Evolutionary conservation across 306 rosid species (phyloP).

Genomic region (Lotus japonicus): DNA sequence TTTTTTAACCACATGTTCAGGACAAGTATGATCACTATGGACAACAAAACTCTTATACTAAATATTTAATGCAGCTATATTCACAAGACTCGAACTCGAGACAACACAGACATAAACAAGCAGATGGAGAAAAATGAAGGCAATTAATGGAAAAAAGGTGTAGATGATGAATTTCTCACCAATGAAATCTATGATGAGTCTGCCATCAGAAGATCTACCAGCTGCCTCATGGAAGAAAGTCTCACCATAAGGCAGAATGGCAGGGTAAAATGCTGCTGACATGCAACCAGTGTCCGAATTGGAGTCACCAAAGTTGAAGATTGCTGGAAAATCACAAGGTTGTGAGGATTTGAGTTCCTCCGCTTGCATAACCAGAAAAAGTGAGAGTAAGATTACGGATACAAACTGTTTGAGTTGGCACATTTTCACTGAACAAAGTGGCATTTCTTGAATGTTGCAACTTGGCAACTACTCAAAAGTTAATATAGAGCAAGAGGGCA

Average conservation of each 20-base stretch:
- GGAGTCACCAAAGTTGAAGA: conserved; percentile 63
- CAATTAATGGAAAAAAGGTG: neutral
- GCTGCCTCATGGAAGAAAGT: conserved; percentile 51
- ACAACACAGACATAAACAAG: no score
- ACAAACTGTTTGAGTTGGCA: neutral
- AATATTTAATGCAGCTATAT: no score
- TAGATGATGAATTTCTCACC: conserved; percentile 20
- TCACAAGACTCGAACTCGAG: no score
- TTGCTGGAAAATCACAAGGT: conserved; percentile 46
- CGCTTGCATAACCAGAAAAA: conserved; percentile 12
- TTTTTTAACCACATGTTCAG: no score
- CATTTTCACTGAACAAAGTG: conserved; percentile 14
- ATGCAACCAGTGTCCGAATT: conserved; percentile 62
- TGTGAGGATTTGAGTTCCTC: conserved; percentile 2
- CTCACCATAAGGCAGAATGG: conserved; percentile 41
- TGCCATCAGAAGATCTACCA: conserved; percentile 62
- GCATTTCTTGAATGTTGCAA: neutral
- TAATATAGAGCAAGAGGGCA: no score
- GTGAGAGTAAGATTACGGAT: conserved; percentile 2
- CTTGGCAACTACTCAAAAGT: no score
- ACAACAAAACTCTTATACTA: no score
- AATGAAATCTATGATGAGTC: conserved; percentile 54
- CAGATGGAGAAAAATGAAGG: no score
- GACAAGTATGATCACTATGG: no score
- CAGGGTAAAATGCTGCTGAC: conserved; percentile 47